These are phyloP conservation scores for Sherardia arvensis DNA, from an alignment of 257 asterid genomes.

Conservation along the genomic window DNA sequence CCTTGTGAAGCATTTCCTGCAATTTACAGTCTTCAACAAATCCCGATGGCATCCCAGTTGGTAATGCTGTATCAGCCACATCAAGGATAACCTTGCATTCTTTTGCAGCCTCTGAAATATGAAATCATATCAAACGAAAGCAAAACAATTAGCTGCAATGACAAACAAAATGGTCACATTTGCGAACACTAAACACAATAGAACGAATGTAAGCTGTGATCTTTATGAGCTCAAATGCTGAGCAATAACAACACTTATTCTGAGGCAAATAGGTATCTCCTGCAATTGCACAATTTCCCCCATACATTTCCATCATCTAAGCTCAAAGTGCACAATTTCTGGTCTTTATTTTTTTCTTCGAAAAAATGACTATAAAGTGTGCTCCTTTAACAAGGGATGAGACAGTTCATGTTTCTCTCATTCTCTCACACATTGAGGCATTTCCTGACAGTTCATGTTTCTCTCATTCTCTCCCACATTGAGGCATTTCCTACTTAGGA, in stretches of 20 bases:
- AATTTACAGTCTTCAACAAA: conserved; percentile 51
- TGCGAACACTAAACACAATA: background rate
- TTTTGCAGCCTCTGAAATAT: conserved; percentile 61
- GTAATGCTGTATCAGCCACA: conserved; percentile 73
- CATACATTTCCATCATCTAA: too few relatives aligned
- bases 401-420: too few relatives aligned
- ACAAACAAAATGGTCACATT: background rate
- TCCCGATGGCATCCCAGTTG: conserved; percentile 42
- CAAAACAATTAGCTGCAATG: conserved; percentile 6
- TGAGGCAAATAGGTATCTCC: background rate
- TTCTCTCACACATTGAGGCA: too few relatives aligned
- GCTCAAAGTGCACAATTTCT: too few relatives aligned
- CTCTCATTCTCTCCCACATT: too few relatives aligned
- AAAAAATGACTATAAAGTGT: background rate
- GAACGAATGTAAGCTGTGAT: background rate
- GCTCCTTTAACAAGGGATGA: too few relatives aligned
- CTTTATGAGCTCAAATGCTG: background rate
- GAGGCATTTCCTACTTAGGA: too few relatives aligned
- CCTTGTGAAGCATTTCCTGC: conserved; percentile 70
- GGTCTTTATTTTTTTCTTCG: too few relatives aligned
- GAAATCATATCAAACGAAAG: conserved; percentile 5
- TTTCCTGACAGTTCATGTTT: too few relatives aligned
- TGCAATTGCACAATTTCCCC: too few relatives aligned
- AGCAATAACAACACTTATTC: background rate
- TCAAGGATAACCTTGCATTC: conserved; percentile 81